These are phyloP conservation scores for Eucalyptus sideroxylon DNA, from an alignment of 345 rosid species.

Conservation along the genomic window DNA sequence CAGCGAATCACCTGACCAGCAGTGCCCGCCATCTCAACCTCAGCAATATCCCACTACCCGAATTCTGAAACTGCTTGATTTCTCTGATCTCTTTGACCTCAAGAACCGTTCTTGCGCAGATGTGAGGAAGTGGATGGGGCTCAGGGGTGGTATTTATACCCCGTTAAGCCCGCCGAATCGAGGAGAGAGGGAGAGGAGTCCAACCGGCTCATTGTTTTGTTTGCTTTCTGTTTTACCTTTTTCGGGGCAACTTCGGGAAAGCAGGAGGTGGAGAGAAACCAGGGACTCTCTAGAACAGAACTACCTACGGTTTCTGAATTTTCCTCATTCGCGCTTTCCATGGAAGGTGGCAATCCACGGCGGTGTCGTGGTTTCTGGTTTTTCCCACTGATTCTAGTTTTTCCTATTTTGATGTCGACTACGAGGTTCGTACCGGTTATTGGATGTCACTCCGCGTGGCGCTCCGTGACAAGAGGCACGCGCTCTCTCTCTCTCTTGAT, in stretches of 20 bases:
- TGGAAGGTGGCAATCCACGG: background rate
- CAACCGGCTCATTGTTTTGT: background rate
- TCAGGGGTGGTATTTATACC: background rate
- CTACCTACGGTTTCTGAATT: background rate
- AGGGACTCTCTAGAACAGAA: fast-evolving
- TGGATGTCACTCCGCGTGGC: background rate
- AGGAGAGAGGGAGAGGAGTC: background rate
- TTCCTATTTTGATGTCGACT: background rate
- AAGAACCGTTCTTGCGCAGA: background rate
- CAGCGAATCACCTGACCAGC: slow-evolving; percentile 29
- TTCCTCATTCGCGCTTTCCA: background rate
- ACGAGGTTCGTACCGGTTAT: background rate
- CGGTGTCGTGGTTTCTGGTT: background rate
- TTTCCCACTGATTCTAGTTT: background rate
- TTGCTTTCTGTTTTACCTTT: too few species aligned
- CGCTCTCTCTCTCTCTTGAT: background rate
- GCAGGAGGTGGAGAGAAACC: too few species aligned
- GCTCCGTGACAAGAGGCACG: background rate
- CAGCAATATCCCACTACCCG: background rate
- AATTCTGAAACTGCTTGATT: background rate
- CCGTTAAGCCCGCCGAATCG: background rate
- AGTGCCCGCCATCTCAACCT: slow-evolving; percentile 2
- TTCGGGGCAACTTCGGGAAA: too few species aligned
- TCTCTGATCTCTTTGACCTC: background rate
- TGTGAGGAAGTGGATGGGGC: background rate